Evolutionary conservation across 352 stramenopile genomes (phyloP).

Genomic region (Chrysophaeum taylorii): DNA sequence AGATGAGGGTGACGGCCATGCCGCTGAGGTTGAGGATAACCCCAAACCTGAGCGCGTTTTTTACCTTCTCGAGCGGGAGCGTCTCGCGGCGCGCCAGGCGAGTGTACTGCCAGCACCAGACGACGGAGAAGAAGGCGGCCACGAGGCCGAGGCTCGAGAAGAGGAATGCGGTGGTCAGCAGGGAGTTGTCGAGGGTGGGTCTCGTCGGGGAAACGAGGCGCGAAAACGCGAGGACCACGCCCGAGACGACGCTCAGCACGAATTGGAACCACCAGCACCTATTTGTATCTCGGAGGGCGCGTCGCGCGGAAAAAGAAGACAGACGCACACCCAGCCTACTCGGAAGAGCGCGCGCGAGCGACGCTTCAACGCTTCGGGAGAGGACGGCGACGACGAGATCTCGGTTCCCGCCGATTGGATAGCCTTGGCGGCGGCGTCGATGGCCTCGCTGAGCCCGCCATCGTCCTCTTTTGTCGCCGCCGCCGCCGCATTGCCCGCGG

Average conservation of each 20-base stretch:
- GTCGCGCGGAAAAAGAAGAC: too few relatives aligned
- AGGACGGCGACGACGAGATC: background rate
- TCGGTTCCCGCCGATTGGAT: background rate
- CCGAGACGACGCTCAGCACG: constrained; percentile 43
- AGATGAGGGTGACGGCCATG: constrained; percentile 42
- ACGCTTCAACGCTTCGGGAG: background rate
- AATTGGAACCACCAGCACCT: constrained; percentile 49
- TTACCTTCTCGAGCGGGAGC: constrained; percentile 28
- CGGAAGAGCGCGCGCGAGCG: background rate
- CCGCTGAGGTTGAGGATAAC: constrained; percentile 44
- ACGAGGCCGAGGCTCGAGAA: constrained; percentile 18
- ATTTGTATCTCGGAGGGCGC: background rate
- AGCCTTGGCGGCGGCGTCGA: background rate
- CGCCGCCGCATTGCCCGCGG: too few relatives aligned
- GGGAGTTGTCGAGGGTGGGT: constrained; percentile 1
- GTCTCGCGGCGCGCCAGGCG: constrained; percentile 30
- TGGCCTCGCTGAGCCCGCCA: background rate
- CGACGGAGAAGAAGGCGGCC: constrained; percentile 33
- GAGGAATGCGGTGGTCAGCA: too few relatives aligned
- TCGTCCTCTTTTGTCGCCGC: too few relatives aligned
- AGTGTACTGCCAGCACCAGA: constrained; percentile 44
- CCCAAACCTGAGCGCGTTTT: constrained; percentile 38
- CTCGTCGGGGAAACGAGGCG: constrained; percentile 33
- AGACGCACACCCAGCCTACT: too few relatives aligned
- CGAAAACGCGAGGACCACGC: constrained; percentile 48